Evolutionary conservation across 2,329 filamentous ascomycete species (phyloP).

Genomic region (Colletotrichum spinosum): DNA sequence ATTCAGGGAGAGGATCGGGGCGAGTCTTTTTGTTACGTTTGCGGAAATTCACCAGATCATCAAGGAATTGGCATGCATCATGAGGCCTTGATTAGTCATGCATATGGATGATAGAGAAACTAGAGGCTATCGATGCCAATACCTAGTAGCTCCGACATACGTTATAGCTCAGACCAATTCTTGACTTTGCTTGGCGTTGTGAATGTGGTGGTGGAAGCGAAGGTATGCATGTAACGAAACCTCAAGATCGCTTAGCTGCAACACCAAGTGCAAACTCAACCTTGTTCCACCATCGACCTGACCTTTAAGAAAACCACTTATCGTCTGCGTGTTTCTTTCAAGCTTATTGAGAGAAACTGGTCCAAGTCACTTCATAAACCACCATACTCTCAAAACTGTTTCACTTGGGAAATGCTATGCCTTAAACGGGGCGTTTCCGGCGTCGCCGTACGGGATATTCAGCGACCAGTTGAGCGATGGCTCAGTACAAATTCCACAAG

Average conservation of each 20-base stretch:
- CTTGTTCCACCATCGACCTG: not conserved
- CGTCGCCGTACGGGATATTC: too few species aligned
- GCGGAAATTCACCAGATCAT: constrained; percentile 5
- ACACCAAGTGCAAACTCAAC: constrained; percentile 11
- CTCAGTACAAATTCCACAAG: too few species aligned
- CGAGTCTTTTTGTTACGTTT: constrained; percentile 17
- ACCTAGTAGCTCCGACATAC: not conserved
- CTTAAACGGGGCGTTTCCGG: too few species aligned
- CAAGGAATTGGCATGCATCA: constrained; percentile 30
- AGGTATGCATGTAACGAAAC: constrained; percentile 10
- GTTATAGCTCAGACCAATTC: not conserved
- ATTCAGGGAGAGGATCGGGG: constrained; percentile 12
- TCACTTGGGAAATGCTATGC: too few species aligned
- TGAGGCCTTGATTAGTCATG: constrained; percentile 25
- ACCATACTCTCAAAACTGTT: too few species aligned
- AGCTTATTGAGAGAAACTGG: too few species aligned
- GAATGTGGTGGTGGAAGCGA: not conserved
- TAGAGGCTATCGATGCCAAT: constrained; percentile 23
- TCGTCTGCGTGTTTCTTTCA: too few species aligned
- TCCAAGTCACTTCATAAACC: too few species aligned
- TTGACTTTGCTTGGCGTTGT: not conserved
- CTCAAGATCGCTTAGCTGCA: not conserved
- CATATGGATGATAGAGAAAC: constrained; percentile 30
- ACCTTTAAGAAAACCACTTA: too few species aligned
- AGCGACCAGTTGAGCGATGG: too few species aligned